phyloP scores from a whole-genome alignment of 352 stramenopile species.

The Thalassiosira sp. region DNA sequence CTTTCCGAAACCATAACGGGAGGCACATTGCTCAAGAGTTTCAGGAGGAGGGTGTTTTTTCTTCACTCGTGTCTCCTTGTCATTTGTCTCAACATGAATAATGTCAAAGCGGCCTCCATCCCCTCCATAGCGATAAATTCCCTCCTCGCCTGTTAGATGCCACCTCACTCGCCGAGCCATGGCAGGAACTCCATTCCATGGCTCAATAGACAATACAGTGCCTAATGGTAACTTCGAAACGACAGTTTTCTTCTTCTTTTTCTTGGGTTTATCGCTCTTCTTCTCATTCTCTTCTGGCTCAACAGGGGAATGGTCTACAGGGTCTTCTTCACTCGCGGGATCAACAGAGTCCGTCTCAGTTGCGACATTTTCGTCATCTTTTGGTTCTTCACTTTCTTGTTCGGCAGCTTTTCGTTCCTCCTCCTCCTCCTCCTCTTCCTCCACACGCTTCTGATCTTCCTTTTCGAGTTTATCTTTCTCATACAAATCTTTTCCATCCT shows the following conservation, averaged over 20 bases:
- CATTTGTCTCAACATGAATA: slow-evolving; percentile 79
- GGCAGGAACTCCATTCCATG: slow-evolving; percentile 74
- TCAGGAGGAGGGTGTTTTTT: slow-evolving; percentile 76
- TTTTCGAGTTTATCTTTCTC: slow-evolving; percentile 73
- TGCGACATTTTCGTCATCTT: slow-evolving; percentile 40
- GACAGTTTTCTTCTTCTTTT: slow-evolving; percentile 59
- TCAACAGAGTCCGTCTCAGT: slow-evolving; percentile 21
- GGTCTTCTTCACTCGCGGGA: slow-evolving; percentile 39
- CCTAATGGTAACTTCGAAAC: slow-evolving; percentile 71
- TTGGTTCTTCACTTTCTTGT: slow-evolving; percentile 50
- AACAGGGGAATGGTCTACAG: slow-evolving; percentile 2
- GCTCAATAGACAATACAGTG: slow-evolving; percentile 73
- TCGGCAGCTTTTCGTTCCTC: slow-evolving; percentile 25
- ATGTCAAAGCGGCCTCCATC: slow-evolving; percentile 83
- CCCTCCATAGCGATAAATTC: slow-evolving; percentile 81
- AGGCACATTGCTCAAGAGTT: slow-evolving; percentile 77
- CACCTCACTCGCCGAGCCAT: slow-evolving; percentile 74
- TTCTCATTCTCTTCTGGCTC: slow-evolving; percentile 20
- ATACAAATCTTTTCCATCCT: slow-evolving; percentile 80
- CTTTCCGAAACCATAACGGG: slow-evolving; percentile 78
- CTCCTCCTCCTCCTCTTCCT: slow-evolving; percentile 40
- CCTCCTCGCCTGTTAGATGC: slow-evolving; percentile 79
- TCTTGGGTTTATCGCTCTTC: slow-evolving; percentile 27
- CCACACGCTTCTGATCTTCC: slow-evolving; percentile 54
- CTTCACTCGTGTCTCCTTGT: slow-evolving; percentile 74